Evolutionary conservation across 495 filamentous ascomycete genomes (phyloP).

Genomic region (Aspergillus heteromorphus): DNA sequence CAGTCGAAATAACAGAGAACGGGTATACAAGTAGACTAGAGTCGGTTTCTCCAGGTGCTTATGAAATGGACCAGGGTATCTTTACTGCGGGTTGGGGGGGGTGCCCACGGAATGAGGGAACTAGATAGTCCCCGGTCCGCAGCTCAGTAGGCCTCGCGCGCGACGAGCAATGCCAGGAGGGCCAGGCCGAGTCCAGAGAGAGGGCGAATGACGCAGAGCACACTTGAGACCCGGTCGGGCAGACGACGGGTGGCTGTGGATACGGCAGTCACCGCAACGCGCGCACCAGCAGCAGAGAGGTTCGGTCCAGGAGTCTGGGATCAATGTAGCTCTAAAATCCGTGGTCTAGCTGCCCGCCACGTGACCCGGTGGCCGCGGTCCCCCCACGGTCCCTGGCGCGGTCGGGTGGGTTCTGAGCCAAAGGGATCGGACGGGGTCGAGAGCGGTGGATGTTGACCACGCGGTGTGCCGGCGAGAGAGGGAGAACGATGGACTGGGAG

Average conservation of each 20-base stretch:
- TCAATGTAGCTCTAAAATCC: conserved; percentile 20
- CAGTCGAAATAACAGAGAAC: neutral
- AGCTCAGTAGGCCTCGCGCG: conserved; percentile 1
- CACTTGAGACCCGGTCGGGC: neutral
- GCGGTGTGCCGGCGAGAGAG: too few relatives aligned
- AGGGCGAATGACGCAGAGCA: neutral
- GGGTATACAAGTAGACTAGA: neutral
- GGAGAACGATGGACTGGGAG: too few relatives aligned
- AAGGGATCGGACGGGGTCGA: neutral
- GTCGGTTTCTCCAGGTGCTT: too few relatives aligned
- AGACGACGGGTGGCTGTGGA: conserved; percentile 2
- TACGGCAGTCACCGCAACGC: conserved; percentile 9
- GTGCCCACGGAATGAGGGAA: neutral
- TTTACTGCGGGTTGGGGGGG: conserved; percentile 1
- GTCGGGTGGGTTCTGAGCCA: neutral
- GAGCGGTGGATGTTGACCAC: neutral
- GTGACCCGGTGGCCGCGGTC: conserved; percentile 12
- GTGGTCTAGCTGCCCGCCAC: conserved; percentile 20
- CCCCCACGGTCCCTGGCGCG: neutral
- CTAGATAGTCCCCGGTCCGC: conserved; percentile 11
- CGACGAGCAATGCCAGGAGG: conserved; percentile 3
- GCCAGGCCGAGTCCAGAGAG: conserved; percentile 3
- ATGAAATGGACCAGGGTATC: neutral
- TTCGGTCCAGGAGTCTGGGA: conserved; percentile 16
- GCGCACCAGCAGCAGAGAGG: conserved; percentile 11